These are phyloP conservation scores for Arabis alpina DNA, from an alignment of 345 rosid species.

Conservation along the genomic window DNA sequence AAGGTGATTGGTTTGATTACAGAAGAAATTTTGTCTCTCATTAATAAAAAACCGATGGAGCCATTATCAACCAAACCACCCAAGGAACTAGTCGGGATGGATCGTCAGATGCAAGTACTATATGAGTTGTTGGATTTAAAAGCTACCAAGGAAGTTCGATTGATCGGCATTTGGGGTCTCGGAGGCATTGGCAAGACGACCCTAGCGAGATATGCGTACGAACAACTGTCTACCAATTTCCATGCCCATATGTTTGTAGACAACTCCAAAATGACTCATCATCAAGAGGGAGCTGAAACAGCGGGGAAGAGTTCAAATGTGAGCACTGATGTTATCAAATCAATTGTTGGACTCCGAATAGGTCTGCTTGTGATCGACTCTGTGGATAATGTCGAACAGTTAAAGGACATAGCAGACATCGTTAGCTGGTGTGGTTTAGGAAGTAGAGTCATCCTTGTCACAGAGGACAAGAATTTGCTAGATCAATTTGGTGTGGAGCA, in stretches of 20 bases:
- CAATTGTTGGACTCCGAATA: neutral
- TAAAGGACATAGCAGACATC: slow-evolving; percentile 5
- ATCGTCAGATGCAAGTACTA: slow-evolving; percentile 2
- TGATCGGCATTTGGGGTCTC: slow-evolving; percentile 22
- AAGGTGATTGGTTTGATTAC: neutral
- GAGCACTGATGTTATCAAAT: neutral
- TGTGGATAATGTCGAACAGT: slow-evolving; percentile 13
- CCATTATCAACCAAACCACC: neutral
- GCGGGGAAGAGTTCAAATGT: too few relatives aligned
- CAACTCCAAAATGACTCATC: neutral
- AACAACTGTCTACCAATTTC: neutral
- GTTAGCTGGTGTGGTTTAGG: slow-evolving; percentile 17
- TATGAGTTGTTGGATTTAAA: neutral
- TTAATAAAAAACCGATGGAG: neutral
- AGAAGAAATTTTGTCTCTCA: neutral
- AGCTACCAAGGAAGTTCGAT: slow-evolving; percentile 17
- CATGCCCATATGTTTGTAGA: slow-evolving; percentile 25
- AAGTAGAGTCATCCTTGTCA: slow-evolving; percentile 23
- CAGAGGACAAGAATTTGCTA: slow-evolving; percentile 21
- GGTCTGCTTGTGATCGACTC: slow-evolving; percentile 15
- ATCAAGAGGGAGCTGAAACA: neutral
- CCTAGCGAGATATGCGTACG: neutral
- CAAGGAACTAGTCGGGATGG: neutral
- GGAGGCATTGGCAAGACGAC: slow-evolving; percentile 34
- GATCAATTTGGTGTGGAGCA: neutral